These are phyloP conservation scores for Rhodofomes roseus DNA, from an alignment of 1,284 basidiomycete species.

Conservation along the genomic window DNA sequence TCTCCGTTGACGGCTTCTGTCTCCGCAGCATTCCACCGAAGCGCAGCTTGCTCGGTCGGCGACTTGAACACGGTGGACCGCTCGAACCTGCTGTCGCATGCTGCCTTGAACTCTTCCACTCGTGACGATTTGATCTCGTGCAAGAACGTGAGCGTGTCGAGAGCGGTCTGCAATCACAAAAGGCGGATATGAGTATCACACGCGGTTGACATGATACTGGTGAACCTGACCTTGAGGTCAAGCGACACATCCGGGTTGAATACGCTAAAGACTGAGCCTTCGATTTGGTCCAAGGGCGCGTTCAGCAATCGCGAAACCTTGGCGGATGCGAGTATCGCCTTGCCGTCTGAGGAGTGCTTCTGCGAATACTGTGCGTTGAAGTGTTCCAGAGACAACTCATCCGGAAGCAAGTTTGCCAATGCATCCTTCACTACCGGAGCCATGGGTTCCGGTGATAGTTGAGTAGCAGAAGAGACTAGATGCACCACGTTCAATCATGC, in stretches of 20 bases:
- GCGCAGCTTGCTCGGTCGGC: constrained; percentile 38
- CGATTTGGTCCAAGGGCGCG: constrained; percentile 52
- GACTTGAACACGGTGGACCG: constrained; percentile 65
- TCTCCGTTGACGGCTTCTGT: constrained; percentile 8
- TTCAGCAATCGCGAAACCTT: constrained; percentile 46
- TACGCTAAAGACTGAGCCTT: constrained; percentile 52
- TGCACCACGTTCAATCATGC: not conserved
- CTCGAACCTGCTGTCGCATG: constrained; percentile 49
- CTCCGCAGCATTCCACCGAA: constrained; percentile 25
- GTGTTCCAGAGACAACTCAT: constrained; percentile 53
- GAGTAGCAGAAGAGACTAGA: constrained; percentile 39
- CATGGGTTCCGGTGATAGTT: constrained; percentile 40
- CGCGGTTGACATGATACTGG: not conserved
- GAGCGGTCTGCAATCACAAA: constrained; percentile 40
- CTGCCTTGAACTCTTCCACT: constrained; percentile 53
- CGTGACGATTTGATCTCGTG: constrained; percentile 45
- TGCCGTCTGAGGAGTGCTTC: constrained; percentile 44
- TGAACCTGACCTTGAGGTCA: constrained; percentile 43
- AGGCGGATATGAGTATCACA: not conserved
- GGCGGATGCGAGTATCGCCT: constrained; percentile 60
- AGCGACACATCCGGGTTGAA: constrained; percentile 43
- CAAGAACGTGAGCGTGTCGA: constrained; percentile 46
- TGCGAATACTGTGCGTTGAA: constrained; percentile 79
- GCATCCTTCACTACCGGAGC: constrained; percentile 42
- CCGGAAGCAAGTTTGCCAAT: constrained; percentile 51